phyloP scores from a whole-genome alignment of 495 filamentous ascomycete genomes.

The Penicillium paradoxum region DNA sequence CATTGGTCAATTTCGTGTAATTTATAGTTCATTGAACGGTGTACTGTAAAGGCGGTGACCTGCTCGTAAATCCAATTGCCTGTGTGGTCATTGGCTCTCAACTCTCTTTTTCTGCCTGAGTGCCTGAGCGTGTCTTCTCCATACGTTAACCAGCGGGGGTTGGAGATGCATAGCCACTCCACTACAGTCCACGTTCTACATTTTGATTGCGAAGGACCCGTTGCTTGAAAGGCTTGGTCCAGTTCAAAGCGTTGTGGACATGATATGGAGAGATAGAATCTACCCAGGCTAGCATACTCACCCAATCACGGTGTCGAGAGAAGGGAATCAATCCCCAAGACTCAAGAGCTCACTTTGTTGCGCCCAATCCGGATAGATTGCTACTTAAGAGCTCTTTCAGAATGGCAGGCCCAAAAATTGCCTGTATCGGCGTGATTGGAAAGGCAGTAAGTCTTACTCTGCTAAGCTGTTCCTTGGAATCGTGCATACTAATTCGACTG shows the following conservation, averaged over 20 bases:
- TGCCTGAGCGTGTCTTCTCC: conserved; percentile 2
- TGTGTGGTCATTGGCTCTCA: conserved; percentile 15
- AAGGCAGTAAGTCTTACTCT: conserved; percentile 60
- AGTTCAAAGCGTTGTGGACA: background rate
- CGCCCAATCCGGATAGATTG: background rate
- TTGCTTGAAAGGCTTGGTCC: background rate
- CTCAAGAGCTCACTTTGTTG: background rate
- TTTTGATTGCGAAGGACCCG: background rate
- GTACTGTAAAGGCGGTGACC: conserved; percentile 24
- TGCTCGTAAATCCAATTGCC: conserved; percentile 19
- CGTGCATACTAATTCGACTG: conserved; percentile 3
- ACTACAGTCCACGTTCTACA: background rate
- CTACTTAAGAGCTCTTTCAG: background rate
- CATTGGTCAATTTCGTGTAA: conserved; percentile 10
- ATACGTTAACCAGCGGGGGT: background rate
- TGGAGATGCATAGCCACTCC: background rate
- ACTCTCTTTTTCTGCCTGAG: background rate
- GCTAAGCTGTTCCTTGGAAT: background rate
- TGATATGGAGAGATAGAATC: background rate
- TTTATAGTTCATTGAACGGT: background rate
- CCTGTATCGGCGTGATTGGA: conserved; percentile 89
- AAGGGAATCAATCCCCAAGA: background rate
- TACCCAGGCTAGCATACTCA: background rate
- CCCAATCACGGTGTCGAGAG: background rate
- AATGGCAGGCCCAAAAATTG: conserved; percentile 52